These are phyloP conservation scores for Lipomyces yamadae DNA, from an alignment of 805 yeast species.

Conservation along the genomic window DNA sequence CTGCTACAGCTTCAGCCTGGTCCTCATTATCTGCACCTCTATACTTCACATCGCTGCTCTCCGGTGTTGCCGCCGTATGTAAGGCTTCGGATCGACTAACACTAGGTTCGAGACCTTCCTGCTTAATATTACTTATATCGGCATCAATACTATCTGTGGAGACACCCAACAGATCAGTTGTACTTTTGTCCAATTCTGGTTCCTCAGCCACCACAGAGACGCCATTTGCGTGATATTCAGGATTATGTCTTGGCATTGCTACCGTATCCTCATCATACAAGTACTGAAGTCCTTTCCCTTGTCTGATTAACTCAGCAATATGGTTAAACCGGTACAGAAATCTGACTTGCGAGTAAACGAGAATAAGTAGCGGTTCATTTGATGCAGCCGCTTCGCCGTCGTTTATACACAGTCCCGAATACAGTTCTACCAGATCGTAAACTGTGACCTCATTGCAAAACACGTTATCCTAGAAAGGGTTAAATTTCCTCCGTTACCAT, in stretches of 20 bases:
- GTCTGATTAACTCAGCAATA: slow-evolving; percentile 27
- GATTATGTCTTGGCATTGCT: background rate
- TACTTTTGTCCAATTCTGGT: background rate
- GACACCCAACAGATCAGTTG: background rate
- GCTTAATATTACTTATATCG: slow-evolving; percentile 5
- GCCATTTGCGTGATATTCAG: background rate
- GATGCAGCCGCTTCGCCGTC: slow-evolving; percentile 12
- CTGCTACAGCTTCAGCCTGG: background rate
- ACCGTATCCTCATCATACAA: slow-evolving; percentile 11
- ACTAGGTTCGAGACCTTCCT: background rate
- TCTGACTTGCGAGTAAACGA: slow-evolving; percentile 21
- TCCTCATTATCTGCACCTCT: background rate
- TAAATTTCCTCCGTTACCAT: background rate
- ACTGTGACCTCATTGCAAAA: slow-evolving; percentile 30
- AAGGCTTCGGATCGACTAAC: background rate
- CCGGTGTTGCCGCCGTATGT: background rate
- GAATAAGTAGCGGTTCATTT: slow-evolving; percentile 13
- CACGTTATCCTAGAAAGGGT: slow-evolving; percentile 23
- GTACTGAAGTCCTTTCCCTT: slow-evolving; percentile 27
- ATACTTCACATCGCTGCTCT: background rate
- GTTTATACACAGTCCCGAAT: slow-evolving; percentile 21
- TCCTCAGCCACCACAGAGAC: background rate
- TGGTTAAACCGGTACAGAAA: slow-evolving; percentile 30
- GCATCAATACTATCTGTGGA: slow-evolving; percentile 1
- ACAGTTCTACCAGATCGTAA: slow-evolving; percentile 33